A percentile compares a stretch with the other conserved stretches of the same genome.
Conservation (phyloP, 148 eudicot species). For the Chenopodium formosanum region DNA sequence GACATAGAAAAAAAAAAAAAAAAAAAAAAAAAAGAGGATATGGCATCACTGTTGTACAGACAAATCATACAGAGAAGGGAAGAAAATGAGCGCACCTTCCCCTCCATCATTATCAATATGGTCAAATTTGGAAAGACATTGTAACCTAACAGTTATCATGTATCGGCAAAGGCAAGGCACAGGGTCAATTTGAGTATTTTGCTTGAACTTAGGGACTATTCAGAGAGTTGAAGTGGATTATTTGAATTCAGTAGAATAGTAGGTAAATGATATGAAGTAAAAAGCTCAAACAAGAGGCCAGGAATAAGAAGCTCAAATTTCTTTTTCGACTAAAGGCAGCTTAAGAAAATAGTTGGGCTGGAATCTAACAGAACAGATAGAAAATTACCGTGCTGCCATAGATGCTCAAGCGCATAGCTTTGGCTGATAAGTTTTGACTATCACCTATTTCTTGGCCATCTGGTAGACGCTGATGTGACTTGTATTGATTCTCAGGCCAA, state of each 20-base stretch:
- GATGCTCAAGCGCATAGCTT: constrained; percentile 78
- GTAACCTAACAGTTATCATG: background rate
- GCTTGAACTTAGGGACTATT: background rate
- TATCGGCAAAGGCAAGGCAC: background rate
- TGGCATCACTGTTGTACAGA: no score
- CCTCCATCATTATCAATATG: no score
- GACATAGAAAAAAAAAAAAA: no score
- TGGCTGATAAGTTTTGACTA: constrained; percentile 46
- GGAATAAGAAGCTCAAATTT: background rate
- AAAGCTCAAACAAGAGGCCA: background rate
- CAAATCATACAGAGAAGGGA: no score
- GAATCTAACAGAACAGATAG: background rate
- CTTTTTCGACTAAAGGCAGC: background rate
- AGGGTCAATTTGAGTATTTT: background rate
- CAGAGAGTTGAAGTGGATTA: background rate
- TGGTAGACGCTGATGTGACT: constrained; percentile 32
- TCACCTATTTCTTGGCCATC: constrained; percentile 23
- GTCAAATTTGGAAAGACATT: no score
- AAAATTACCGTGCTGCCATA: constrained; percentile 73
- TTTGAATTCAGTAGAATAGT: background rate
- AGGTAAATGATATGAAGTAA: background rate
- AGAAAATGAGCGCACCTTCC: no score
- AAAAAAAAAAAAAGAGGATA: no score
- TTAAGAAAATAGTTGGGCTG: no score
- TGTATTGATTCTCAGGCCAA: constrained; percentile 66